Conservation (phyloP, 2,329 filamentous ascomycete genomes). For the Paraphoma sp. region DNA sequence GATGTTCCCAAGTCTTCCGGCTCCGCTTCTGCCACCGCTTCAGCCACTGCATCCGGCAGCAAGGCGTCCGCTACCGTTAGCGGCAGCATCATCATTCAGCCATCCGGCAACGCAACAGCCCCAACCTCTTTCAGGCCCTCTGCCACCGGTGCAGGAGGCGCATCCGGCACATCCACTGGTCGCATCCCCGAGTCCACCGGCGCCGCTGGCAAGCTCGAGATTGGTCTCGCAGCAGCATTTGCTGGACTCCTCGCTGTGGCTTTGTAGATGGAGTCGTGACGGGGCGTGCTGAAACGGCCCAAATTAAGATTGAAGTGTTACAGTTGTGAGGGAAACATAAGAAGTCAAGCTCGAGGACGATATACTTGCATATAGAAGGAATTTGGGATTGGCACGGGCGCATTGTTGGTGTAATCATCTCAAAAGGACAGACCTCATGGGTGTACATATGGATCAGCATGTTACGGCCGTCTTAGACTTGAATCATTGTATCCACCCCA, state of each 20-base stretch:
- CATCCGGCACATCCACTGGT: slow-evolving; percentile 12
- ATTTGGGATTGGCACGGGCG: background rate
- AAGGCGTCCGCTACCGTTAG: slow-evolving; percentile 23
- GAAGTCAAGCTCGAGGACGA: background rate
- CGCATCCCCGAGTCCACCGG: slow-evolving; percentile 20
- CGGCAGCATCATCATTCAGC: slow-evolving; percentile 6
- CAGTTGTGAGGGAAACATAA: background rate
- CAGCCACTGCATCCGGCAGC: slow-evolving; percentile 20
- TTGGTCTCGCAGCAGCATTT: slow-evolving; percentile 31
- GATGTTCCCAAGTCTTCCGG: background rate
- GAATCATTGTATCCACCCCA: background rate
- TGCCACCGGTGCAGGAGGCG: slow-evolving; percentile 6
- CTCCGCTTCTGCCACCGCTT: slow-evolving; percentile 7
- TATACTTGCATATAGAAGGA: slow-evolving; percentile 3
- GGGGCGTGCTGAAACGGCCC: too few relatives aligned
- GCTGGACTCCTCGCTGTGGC: slow-evolving; percentile 31
- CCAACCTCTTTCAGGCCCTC: slow-evolving; percentile 14
- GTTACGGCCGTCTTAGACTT: background rate
- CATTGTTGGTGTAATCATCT: background rate
- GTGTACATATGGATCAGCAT: background rate
- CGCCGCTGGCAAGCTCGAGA: slow-evolving; percentile 29
- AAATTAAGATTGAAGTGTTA: too few relatives aligned
- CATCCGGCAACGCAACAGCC: slow-evolving; percentile 13
- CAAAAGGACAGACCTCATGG: background rate
- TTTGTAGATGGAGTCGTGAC: slow-evolving; percentile 24